Evolutionary conservation across 2,329 filamentous ascomycete species (phyloP), one percentile per base, ranked within the genome.

Genomic region (Diaporthe helianthi): DNA sequence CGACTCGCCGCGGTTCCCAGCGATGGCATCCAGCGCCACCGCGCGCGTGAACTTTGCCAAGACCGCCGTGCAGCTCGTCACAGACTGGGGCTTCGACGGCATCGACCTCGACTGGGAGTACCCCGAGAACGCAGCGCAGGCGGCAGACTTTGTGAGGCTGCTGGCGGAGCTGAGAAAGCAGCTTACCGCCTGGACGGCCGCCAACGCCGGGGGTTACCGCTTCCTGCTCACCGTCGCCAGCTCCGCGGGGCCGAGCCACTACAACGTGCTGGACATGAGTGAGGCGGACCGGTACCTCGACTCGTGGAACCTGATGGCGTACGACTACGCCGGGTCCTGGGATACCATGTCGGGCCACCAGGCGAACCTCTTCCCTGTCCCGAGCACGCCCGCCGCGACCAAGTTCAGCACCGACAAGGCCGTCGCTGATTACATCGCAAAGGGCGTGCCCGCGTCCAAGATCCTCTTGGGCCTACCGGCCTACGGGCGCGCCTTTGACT

Each of bases 401-500:
- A 91, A 91, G 10, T 92, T 90, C 80, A 90, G 84, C 81, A 91
- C 90, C 3, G 83, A 91, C 61, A 80, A 83, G 44, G 92, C 92
- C 4, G 81, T 97, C 31, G 77, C 82, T 10, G 87, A 86, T 74
- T 94, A 94, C 79, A 79, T 87, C 13, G 76, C 81, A 4, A 81
- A 84, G 15, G 89, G 89, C 10, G 84, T 96, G 10, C 74, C 84
- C 0, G 72, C 87, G 0, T 76, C 80, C 61, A 95, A 94, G 79
- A 87, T 97, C 63, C 85, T 92, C 8, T 79, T 96, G 38, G 93
- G 93, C 1, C 86, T 95, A 81, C 92, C 93, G 0, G 83, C 96
- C 0, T 96, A 95, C 76, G 93, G 93, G 1, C 89, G 92, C n/a
- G 85, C 90, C 0, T 96, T 96, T 75, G 81, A 85, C 63, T 82